A percentile compares a stretch with the other conserved stretches of the same genome.
Conservation (phyloP, 78 protist genomes). For the Bodo saltans region DNA sequence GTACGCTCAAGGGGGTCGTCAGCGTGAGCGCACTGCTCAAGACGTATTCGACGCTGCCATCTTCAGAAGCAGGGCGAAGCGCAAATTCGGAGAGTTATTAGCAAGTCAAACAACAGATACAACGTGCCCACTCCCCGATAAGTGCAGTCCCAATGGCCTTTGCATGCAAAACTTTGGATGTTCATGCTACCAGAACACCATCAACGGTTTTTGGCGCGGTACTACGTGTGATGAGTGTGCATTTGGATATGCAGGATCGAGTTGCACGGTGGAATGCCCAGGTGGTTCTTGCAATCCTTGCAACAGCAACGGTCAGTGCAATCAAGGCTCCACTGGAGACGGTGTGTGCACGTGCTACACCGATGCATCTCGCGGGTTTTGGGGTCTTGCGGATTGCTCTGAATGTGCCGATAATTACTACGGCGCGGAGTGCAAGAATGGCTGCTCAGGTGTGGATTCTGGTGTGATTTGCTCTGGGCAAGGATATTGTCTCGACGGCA, state of each 20-base stretch:
- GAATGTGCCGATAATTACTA: neutral
- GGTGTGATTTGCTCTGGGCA: neutral
- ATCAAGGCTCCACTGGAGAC: constrained; percentile 6
- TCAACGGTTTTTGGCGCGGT: neutral
- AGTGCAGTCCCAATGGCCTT: neutral
- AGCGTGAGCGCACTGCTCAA: too few species aligned
- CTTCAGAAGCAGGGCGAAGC: too few species aligned
- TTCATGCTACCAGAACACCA: neutral
- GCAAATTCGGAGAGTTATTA: too few species aligned
- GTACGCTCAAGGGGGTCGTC: too few species aligned
- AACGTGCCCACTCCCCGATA: too few species aligned
- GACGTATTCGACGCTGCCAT: too few species aligned
- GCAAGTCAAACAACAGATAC: too few species aligned
- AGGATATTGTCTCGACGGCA: neutral
- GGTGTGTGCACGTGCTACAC: neutral
- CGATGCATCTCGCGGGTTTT: neutral
- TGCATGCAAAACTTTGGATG: neutral
- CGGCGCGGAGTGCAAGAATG: neutral
- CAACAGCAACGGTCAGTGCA: constrained; percentile 7
- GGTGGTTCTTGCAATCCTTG: neutral
- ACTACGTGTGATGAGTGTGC: neutral
- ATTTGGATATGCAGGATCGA: neutral
- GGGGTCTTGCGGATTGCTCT: neutral
- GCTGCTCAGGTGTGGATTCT: neutral
- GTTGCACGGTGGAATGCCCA: neutral